Evolutionary conservation across 2,329 filamentous ascomycete genomes (phyloP).

Genomic region (Xylaria sp.): DNA sequence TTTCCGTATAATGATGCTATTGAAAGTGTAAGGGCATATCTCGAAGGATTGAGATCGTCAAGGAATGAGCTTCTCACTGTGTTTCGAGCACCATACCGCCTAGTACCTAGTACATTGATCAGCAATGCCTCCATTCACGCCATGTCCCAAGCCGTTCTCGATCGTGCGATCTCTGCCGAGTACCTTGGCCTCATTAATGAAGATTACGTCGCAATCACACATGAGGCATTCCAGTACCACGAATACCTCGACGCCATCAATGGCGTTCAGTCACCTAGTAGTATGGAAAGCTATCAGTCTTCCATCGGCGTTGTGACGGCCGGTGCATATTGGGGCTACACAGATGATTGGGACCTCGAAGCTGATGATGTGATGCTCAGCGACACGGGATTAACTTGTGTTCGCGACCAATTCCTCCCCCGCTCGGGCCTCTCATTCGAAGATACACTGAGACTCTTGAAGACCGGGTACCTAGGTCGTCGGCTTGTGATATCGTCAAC

Average conservation of each 20-base stretch:
- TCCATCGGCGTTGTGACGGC: neutral
- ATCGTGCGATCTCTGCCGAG: conserved; percentile 6
- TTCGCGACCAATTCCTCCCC: neutral
- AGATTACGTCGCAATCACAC: neutral
- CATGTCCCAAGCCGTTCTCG: neutral
- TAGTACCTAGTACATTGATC: neutral
- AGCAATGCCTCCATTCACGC: neutral
- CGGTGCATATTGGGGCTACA: neutral
- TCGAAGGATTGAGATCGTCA: neutral
- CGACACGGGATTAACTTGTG: neutral
- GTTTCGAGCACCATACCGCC: neutral
- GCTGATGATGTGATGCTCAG: neutral
- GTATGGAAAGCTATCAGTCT: neutral
- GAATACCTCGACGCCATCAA: conserved; percentile 1
- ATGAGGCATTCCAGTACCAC: conserved; percentile 8
- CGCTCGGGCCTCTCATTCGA: neutral
- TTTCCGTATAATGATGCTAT: conserved; percentile 17
- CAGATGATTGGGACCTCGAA: no score
- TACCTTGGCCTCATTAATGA: neutral
- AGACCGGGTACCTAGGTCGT: neutral
- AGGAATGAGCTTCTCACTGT: neutral
- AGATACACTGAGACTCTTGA: neutral
- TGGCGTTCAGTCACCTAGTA: neutral
- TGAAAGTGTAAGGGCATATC: neutral
- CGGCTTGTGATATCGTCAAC: conserved; percentile 1